phyloP scores from a whole-genome alignment of 371 early-diverging fungal species.

The Catenaria anguillulae region DNA sequence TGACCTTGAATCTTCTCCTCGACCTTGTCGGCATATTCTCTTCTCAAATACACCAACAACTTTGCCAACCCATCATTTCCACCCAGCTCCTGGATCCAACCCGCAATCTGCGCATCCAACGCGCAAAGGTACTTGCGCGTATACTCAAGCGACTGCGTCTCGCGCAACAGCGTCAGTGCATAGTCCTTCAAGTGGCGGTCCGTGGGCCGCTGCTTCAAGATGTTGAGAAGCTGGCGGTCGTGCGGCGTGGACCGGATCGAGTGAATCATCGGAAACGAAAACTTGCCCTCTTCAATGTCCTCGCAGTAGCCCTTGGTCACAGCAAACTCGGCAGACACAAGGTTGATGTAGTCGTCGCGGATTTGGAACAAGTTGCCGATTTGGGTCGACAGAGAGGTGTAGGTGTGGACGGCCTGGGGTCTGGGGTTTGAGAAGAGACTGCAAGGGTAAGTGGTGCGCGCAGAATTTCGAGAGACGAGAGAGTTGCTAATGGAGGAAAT shows the following conservation, averaged over 20 bases:
- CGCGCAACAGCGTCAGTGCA: conserved; percentile 63
- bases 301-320: conserved; percentile 92
- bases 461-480: too few species aligned
- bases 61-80: conserved; percentile 52
- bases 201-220: conserved; percentile 66
- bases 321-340: conserved; percentile 13
- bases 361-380: conserved; percentile 90
- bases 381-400: background rate
- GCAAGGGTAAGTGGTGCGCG: too few species aligned
- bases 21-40: too few species aligned
- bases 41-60: conserved; percentile 27
- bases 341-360: conserved; percentile 89
- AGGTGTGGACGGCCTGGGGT: background rate
- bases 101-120: conserved; percentile 42
- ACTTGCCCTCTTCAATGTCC: conserved; percentile 95
- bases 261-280: conserved; percentile 86
- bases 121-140: conserved; percentile 36
- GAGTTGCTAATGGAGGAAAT: background rate
- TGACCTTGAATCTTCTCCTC: too few species aligned
- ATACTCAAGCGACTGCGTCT: conserved; percentile 63
- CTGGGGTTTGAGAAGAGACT: background rate
- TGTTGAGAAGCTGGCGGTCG: conserved; percentile 55
- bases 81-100: conserved; percentile 48
- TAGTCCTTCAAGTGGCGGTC: conserved; percentile 69
- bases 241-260: conserved; percentile 48